Base-by-base conservation (phyloP, 2,329 filamentous ascomycete species). In the Cyphellophora europaea region DNA sequence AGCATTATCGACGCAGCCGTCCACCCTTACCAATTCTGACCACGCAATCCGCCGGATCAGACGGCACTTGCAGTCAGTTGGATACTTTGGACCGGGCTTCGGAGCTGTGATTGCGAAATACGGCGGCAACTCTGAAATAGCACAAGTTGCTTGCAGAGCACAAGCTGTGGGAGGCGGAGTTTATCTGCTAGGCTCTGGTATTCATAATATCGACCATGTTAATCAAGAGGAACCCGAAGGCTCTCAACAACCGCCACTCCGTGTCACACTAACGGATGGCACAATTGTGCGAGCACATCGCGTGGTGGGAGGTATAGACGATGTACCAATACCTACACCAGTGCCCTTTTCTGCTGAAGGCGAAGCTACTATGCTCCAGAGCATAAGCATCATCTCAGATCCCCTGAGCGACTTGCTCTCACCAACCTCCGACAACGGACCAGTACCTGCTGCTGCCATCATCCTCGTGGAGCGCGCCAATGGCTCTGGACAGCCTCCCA, bases 71-170 rank as follows among this genome's bases (percentile, higher is more conserved):
- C 73, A 74, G 11, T 95, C 89, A 0, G 88, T 93, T 59, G 88
- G 89, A 5, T 65, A 84, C 4, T 89, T 95, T 49, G 89, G 89
- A 0, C 74, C 82, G 31, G 87, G 89, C 6, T 96, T 96, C 54
- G 84, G 84, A 33, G 84, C 86, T 30, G 77, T 98, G 10, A 75
- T 93, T 47, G 81, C 88, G 14, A 95, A 94, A 67, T 98, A 87
- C 80, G 89, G 89, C 30, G 87, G 89, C 17, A 69, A 82, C 30
- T 82, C 86, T 19, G 89, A 98, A 59, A 77, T 96, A 40, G 77
- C 83, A 18, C 89, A 98, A 64, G 87, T 94, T 15, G 84, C 79
- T 4, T 96, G 91, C 55, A 82, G 89, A 48, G 86, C 89, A 25
- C 79, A 80, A 42, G 89, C 89, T 13, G 91, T 98, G 5, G 89